phyloP scores from a whole-genome alignment of 495 filamentous ascomycete species.

The Aspergillus diversus region DNA sequence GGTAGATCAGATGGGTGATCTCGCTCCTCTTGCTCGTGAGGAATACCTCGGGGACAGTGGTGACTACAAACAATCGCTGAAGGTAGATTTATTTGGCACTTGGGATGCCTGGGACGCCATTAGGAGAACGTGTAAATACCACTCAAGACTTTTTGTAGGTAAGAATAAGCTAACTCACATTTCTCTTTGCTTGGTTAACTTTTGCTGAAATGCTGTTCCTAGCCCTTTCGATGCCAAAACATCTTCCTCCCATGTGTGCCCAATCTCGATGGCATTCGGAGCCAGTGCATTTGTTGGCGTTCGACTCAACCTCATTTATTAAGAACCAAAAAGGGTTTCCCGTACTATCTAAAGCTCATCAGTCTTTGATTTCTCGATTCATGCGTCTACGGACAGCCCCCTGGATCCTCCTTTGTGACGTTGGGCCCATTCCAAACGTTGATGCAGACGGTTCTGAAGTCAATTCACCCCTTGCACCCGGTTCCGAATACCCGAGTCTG shows the following conservation, averaged over 20 bases:
- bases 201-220: slow-evolving; percentile 24
- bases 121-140: slow-evolving; percentile 84
- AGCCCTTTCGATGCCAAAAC: slow-evolving; percentile 82
- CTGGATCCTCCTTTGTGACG: slow-evolving; percentile 79
- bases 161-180: slow-evolving; percentile 44
- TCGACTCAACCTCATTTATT: slow-evolving; percentile 69
- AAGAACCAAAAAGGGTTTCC: slow-evolving; percentile 80
- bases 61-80: slow-evolving; percentile 25
- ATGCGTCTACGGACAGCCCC: slow-evolving; percentile 81
- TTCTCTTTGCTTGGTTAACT: not conserved
- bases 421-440: slow-evolving; percentile 66
- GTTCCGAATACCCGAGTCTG: slow-evolving; percentile 66
- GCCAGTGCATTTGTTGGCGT: slow-evolving; percentile 77
- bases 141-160: slow-evolving; percentile 82
- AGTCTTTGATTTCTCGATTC: slow-evolving; percentile 75
- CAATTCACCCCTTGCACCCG: slow-evolving; percentile 39
- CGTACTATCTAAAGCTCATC: slow-evolving; percentile 79
- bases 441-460: slow-evolving; percentile 42
- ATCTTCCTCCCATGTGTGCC: slow-evolving; percentile 71
- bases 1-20: slow-evolving; percentile 57
- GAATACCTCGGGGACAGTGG: slow-evolving; percentile 51
- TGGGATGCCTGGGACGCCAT: slow-evolving; percentile 97
- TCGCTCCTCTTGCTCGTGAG: slow-evolving; percentile 60
- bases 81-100: slow-evolving; percentile 68
- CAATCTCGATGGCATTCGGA: slow-evolving; percentile 95